Evolutionary conservation across 1,139 yeast genomes (phyloP).

Genomic region (Sugiyamaella sp.): DNA sequence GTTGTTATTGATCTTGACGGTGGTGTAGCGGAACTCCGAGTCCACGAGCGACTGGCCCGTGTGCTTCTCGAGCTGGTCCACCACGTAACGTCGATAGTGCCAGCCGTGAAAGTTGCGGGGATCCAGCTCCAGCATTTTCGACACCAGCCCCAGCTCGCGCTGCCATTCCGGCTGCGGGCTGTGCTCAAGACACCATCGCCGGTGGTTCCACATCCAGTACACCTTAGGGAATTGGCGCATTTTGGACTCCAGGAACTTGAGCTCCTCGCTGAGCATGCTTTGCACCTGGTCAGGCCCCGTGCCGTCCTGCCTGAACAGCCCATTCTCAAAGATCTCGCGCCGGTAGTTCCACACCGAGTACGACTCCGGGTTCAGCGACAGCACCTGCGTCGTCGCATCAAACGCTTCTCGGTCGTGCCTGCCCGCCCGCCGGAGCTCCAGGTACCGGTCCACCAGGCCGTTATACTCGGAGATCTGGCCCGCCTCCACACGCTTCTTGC

Average conservation of each 20-base stretch:
- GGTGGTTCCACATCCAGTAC: slow-evolving; percentile 96
- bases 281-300: slow-evolving; percentile 34
- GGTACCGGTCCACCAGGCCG: slow-evolving; percentile 44
- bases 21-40: slow-evolving; percentile 76
- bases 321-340: slow-evolving; percentile 60
- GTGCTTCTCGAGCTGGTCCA: slow-evolving; percentile 52
- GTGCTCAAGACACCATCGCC: slow-evolving; percentile 75
- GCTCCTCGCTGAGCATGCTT: slow-evolving; percentile 57
- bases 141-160: slow-evolving; percentile 67
- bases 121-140: slow-evolving; percentile 68
- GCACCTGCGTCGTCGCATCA: slow-evolving; percentile 56
- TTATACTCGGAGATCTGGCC: slow-evolving; percentile 61
- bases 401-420: slow-evolving; percentile 51
- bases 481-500: slow-evolving; percentile 52
- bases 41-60: slow-evolving; percentile 28
- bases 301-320: slow-evolving; percentile 38
- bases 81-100: slow-evolving; percentile 84
- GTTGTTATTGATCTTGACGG: slow-evolving; percentile 73
- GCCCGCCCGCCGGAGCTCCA: slow-evolving; percentile 23
- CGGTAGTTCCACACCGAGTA: slow-evolving; percentile 92
- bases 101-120: slow-evolving; percentile 92
- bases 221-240: slow-evolving; percentile 78
- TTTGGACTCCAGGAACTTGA: slow-evolving; percentile 60
- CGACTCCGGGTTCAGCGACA: slow-evolving; percentile 78
- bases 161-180: slow-evolving; percentile 65